Conservation (phyloP, 768 basidiomycete genomes). For the Leccinellum rugosiceps region DNA sequence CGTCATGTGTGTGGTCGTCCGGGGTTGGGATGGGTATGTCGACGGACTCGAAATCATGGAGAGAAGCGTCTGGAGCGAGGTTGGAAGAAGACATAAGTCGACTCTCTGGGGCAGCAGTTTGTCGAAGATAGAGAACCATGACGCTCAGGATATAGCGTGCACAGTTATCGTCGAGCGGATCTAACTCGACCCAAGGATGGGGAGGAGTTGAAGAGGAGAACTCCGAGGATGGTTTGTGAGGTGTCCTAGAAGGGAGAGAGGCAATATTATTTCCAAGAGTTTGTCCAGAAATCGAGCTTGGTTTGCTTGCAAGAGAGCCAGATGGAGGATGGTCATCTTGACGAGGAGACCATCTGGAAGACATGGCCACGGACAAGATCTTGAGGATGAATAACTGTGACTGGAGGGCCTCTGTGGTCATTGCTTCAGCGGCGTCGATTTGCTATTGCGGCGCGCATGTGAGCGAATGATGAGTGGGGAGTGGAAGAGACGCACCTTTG, state of each 20-base stretch:
- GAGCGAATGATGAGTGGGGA: conserved; percentile 4
- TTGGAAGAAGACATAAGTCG: conserved; percentile 59
- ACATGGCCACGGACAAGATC: conserved; percentile 73
- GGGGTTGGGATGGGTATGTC: conserved; percentile 33
- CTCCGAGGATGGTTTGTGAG: conserved; percentile 43
- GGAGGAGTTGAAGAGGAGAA: conserved; percentile 30
- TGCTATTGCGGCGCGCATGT: conserved; percentile 38
- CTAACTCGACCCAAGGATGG: conserved; percentile 57
- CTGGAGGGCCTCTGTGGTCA: conserved; percentile 71
- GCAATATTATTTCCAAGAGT: conserved; percentile 32
- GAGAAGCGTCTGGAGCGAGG: conserved; percentile 57
- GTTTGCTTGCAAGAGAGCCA: conserved; percentile 42
- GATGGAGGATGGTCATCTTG: conserved; percentile 40
- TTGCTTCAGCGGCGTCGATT: conserved; percentile 47
- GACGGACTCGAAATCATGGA: conserved; percentile 70
- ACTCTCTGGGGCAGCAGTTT: conserved; percentile 56
- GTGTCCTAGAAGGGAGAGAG: conserved; percentile 32
- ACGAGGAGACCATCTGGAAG: conserved; percentile 64
- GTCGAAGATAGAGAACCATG: conserved; percentile 78
- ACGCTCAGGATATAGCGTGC: conserved; percentile 80
- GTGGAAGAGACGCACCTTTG: conserved; percentile 52
- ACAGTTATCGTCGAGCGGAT: conserved; percentile 76
- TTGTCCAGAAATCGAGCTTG: conserved; percentile 30
- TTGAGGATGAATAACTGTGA: conserved; percentile 86
- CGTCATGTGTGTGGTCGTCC: conserved; percentile 18